Evolutionary conservation across 768 basidiomycete genomes (phyloP), one percentile per base, ranked within the genome.

Genomic region (Saitozyma podzolica): DNA sequence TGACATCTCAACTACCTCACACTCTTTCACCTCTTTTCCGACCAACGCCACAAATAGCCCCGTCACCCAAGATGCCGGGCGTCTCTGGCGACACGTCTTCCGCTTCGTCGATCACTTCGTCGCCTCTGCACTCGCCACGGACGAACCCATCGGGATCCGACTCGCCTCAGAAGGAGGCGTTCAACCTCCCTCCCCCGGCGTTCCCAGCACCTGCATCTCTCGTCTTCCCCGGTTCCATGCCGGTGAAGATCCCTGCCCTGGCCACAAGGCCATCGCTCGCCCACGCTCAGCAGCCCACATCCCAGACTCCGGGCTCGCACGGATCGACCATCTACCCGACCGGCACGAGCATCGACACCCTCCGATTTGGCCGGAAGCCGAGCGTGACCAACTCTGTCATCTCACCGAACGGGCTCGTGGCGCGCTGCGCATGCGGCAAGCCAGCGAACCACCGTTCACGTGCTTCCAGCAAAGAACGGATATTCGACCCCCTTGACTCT

Each of bases 331-430:
- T 70, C 13, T 67, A 67, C 61, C 71, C 61, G 8, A 39, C 59
- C 43, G 73, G 70, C 10, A 55, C 63, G 9, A 69, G 66, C 17
- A 68, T 73, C 43, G 78, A 79, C 52, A 79, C 78, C 3, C 64
- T 79, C 0, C 73, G 70, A n/a, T 79, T 75, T 62, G 78, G 74
- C 51, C 74, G 78, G 47, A 72, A 74, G 54, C 75, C 78, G 1
- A 65, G 66, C 42, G 66, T 66, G 11, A 71, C 69, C 52, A 79
- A 79, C 61, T 68, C 58, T 47, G 73, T 79, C 10, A 75, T 70
- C 14, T 76, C 74, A 29, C 78, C 78, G 6, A 73, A 77, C 53
- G 78, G 76, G 3, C 62, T 79, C 16, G 47, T 67, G 40, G 73
- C 78, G 20, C 53, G 69, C 56, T 76, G 74, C 47, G 72, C 74